Percentiles rank a stretch among this genome's conserved stretches.
phyloP scores from a whole-genome alignment of 2,329 filamentous ascomycete species.

The Colletotrichum orbiculare region DNA sequence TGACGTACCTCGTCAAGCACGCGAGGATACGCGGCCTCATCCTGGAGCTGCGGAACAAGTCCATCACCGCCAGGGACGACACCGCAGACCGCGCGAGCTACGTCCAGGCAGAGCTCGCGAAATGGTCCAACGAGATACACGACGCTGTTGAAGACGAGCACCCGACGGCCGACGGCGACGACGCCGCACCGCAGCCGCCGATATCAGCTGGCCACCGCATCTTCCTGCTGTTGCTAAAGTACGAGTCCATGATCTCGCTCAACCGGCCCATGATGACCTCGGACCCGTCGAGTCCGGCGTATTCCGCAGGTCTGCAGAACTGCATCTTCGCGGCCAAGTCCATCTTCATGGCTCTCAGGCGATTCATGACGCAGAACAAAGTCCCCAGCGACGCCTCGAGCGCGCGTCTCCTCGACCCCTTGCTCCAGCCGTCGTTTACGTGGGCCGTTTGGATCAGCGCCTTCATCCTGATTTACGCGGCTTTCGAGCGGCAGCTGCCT shows the following conservation, averaged over 20 bases:
- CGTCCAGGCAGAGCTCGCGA: slow-evolving; percentile 60
- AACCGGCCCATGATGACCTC: slow-evolving; percentile 62
- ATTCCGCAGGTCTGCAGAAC: slow-evolving; percentile 60
- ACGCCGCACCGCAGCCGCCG: slow-evolving; percentile 34
- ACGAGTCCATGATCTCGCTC: slow-evolving; percentile 62
- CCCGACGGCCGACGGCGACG: slow-evolving; percentile 37
- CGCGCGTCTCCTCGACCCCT: slow-evolving; percentile 40
- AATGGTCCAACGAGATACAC: slow-evolving; percentile 66
- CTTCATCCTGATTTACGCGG: slow-evolving; percentile 62
- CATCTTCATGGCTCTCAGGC: slow-evolving; percentile 55
- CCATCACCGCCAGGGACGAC: slow-evolving; percentile 56
- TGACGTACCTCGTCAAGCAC: slow-evolving; percentile 57
- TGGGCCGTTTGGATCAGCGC: slow-evolving; percentile 66
- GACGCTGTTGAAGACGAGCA: slow-evolving; percentile 55
- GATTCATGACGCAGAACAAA: slow-evolving; percentile 38
- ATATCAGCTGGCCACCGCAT: slow-evolving; percentile 48
- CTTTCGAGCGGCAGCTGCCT: slow-evolving; percentile 56
- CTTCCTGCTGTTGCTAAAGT: slow-evolving; percentile 56
- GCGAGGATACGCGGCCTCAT: slow-evolving; percentile 61
- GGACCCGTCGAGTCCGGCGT: slow-evolving; percentile 54
- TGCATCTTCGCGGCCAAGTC: slow-evolving; percentile 62
- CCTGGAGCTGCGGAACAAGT: slow-evolving; percentile 64
- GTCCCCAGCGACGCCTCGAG: slow-evolving; percentile 14
- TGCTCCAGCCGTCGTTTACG: slow-evolving; percentile 63
- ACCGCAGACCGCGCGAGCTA: slow-evolving; percentile 54